phyloP scores from a whole-genome alignment of 2,329 filamentous ascomycete genomes.

The Aspergillus amoenus region DNA sequence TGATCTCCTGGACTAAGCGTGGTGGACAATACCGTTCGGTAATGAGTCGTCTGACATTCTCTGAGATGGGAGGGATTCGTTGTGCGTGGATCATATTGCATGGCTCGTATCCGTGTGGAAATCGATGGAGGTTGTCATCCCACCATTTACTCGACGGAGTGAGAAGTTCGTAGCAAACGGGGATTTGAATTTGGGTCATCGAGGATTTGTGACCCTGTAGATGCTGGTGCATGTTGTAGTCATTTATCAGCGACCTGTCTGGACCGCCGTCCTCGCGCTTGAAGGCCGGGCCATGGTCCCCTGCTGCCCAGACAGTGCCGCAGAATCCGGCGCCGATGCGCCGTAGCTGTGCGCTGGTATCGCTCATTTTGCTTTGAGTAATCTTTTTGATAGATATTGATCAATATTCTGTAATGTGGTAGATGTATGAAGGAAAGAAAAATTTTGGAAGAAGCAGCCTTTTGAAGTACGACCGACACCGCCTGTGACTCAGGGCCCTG shows the following conservation, averaged over 20 bases:
- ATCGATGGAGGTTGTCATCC: slow-evolving; percentile 19
- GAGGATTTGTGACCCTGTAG: slow-evolving; percentile 12
- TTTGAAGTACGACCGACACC: too few relatives aligned
- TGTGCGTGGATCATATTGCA: slow-evolving; percentile 38
- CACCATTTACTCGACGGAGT: slow-evolving; percentile 29
- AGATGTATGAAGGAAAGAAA: too few relatives aligned
- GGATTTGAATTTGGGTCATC: slow-evolving; percentile 19
- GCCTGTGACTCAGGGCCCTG: too few relatives aligned
- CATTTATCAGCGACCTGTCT: slow-evolving; percentile 28
- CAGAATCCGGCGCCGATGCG: slow-evolving; percentile 33
- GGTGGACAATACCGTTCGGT: slow-evolving; percentile 36
- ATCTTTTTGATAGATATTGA: background rate
- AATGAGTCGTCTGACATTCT: slow-evolving; percentile 26
- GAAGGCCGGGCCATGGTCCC: slow-evolving; percentile 22
- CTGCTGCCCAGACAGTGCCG: slow-evolving; percentile 32
- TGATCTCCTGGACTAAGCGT: slow-evolving; percentile 24
- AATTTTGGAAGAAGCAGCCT: too few relatives aligned
- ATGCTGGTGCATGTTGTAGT: slow-evolving; percentile 32
- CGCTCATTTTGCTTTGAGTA: background rate
- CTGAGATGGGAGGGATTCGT: slow-evolving; percentile 34
- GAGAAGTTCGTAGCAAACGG: slow-evolving; percentile 28
- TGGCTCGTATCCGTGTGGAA: slow-evolving; percentile 28
- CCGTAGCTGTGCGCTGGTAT: background rate
- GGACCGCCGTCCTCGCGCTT: slow-evolving; percentile 37
- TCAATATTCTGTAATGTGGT: too few relatives aligned